Conservation (phyloP, 306 rosid genomes). For the Casuarina glauca region DNA sequence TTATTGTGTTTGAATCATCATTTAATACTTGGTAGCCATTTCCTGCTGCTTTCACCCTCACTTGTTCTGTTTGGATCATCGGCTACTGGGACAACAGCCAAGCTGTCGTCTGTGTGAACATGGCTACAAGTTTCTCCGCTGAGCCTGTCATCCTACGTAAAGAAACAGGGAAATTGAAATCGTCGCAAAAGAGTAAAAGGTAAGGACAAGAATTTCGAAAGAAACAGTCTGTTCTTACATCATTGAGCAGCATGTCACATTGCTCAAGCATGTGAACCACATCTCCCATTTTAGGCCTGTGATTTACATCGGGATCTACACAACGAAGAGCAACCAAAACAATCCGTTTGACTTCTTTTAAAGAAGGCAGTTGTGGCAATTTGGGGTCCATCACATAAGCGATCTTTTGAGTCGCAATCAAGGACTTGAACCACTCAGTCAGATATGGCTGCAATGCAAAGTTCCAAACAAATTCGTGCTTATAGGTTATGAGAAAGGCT, state of each 20-base stretch:
- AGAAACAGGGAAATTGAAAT: background rate
- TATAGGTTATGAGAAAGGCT: background rate
- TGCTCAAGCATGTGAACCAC: conserved; percentile 60
- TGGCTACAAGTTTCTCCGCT: background rate
- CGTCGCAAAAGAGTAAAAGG: background rate
- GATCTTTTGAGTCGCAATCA: conserved; percentile 38
- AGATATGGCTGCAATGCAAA: conserved; percentile 43
- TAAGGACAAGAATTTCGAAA: background rate
- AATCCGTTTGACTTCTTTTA: conserved; percentile 51
- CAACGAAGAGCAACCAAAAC: conserved; percentile 61
- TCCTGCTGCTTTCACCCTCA: background rate
- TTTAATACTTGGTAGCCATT: background rate
- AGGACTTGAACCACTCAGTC: conserved; percentile 60
- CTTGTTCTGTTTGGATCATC: background rate
- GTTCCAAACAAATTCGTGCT: conserved; percentile 6
- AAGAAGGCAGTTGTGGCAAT: conserved; percentile 46
- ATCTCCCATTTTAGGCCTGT: conserved; percentile 56
- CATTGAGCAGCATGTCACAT: conserved; percentile 36
- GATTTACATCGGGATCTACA: conserved; percentile 46
- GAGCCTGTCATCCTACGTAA: background rate
- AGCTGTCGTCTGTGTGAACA: background rate
- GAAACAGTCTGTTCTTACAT: conserved; percentile 32
- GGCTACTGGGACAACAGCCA: background rate
- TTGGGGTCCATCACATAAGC: conserved; percentile 44
- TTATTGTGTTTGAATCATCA: background rate